Evolutionary conservation across 306 rosid species (phyloP).

Genomic region (Quercus wislizeni): DNA sequence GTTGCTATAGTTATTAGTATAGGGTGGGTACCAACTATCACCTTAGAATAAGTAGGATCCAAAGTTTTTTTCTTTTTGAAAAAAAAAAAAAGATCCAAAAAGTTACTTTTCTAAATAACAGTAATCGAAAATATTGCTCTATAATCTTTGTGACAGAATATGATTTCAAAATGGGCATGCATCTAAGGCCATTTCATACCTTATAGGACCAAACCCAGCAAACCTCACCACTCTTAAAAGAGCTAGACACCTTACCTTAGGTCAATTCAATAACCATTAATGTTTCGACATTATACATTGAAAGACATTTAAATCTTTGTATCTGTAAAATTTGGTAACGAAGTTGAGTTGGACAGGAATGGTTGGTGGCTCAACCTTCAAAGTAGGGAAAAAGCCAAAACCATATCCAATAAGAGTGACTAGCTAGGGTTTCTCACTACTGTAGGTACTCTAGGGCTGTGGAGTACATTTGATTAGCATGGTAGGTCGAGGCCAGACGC

Average conservation of each 20-base stretch:
- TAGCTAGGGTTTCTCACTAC: background rate
- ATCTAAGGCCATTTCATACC: no score
- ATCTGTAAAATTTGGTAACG: no score
- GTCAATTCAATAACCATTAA: no score
- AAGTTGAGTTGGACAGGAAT: background rate
- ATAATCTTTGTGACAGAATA: background rate
- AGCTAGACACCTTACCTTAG: no score
- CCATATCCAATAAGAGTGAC: background rate
- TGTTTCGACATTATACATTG: no score
- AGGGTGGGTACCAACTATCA: background rate
- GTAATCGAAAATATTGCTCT: background rate
- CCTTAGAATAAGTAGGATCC: background rate
- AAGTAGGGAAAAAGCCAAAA: constrained; percentile 10
- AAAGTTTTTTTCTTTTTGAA: background rate
- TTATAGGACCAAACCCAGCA: no score
- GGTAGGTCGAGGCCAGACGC: constrained; percentile 19
- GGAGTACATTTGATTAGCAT: background rate
- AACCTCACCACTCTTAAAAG: no score
- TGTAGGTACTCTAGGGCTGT: background rate
- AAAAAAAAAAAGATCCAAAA: background rate
- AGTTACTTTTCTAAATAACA: background rate
- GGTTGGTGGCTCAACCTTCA: background rate
- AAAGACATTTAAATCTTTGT: no score
- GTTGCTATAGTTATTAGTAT: background rate
- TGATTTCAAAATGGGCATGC: background rate